phyloP scores from a whole-genome alignment of 2,329 filamentous ascomycete species.

The Fusarium tupiense region DNA sequence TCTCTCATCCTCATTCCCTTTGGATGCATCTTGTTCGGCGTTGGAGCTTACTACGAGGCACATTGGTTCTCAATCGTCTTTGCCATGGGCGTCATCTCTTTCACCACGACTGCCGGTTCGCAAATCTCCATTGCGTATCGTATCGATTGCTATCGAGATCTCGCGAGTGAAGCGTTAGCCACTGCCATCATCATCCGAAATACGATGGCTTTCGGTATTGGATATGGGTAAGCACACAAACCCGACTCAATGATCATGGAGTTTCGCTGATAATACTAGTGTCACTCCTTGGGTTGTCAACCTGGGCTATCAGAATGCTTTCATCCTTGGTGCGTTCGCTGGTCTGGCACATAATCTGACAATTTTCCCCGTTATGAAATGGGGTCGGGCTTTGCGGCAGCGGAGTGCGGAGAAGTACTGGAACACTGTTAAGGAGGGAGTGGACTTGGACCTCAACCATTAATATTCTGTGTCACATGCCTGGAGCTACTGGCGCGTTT shows the following conservation, averaged over 20 bases:
- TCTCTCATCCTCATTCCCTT: background rate
- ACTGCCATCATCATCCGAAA: background rate
- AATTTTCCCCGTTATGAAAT: background rate
- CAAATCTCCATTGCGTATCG: background rate
- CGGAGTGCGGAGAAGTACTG: background rate
- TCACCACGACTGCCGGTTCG: background rate
- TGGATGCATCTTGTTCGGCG: background rate
- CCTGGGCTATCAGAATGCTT: background rate
- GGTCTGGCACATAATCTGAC: background rate
- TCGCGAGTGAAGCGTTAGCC: background rate
- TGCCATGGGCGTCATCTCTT: background rate
- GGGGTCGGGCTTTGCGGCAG: background rate
- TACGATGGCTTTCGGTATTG: background rate
- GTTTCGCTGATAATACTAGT: background rate
- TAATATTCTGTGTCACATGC: accelerated
- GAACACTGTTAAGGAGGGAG: background rate
- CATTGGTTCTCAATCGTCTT: background rate
- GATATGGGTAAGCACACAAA: background rate
- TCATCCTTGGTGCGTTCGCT: background rate
- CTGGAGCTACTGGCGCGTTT: no score
- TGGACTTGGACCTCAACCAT: background rate
- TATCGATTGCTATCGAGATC: background rate
- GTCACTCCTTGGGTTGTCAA: background rate
- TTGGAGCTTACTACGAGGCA: background rate
- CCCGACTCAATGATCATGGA: accelerated